Evolutionary conservation across 108 stramenopile genomes (phyloP).

Genomic region (Nitzschia sp.): DNA sequence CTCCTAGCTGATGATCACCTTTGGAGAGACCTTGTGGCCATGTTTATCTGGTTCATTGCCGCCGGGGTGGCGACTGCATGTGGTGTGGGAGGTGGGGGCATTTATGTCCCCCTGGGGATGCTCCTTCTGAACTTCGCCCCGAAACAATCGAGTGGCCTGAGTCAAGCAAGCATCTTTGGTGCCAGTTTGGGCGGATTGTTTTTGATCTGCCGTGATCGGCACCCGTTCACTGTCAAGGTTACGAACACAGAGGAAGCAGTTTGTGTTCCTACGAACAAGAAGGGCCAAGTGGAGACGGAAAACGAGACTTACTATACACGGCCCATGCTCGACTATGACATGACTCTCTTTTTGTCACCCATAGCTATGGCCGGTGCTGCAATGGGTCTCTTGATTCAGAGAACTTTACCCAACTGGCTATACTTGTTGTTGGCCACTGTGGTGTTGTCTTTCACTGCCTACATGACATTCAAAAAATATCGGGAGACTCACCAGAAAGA

Average conservation of each 20-base stretch:
- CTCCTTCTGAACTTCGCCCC: constrained; percentile 61
- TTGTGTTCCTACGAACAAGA: constrained; percentile 17
- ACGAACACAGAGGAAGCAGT: not conserved
- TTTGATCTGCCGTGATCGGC: constrained; percentile 51
- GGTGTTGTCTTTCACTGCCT: constrained; percentile 53
- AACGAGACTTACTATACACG: constrained; percentile 57
- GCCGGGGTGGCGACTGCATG: constrained; percentile 63
- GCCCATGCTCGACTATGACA: constrained; percentile 73
- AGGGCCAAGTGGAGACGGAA: constrained; percentile 23
- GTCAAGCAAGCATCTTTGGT: constrained; percentile 71
- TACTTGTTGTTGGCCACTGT: constrained; percentile 51
- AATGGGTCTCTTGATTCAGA: constrained; percentile 62
- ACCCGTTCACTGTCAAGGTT: constrained; percentile 42
- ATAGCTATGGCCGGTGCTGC: constrained; percentile 80
- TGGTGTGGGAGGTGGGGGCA: constrained; percentile 77
- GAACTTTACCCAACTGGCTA: constrained; percentile 62
- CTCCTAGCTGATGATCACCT: constrained; percentile 56
- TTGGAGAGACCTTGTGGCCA: constrained; percentile 59
- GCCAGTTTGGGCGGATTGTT: constrained; percentile 62
- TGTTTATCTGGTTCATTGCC: constrained; percentile 66
- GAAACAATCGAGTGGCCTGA: constrained; percentile 58
- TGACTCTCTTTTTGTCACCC: constrained; percentile 67
- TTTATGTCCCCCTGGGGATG: constrained; percentile 75
- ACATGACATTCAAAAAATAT: constrained; percentile 62
- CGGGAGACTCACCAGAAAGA: constrained; percentile 42